Evolutionary conservation across 2,329 filamentous ascomycete species (phyloP).

Genomic region (Penicillium glabrum): DNA sequence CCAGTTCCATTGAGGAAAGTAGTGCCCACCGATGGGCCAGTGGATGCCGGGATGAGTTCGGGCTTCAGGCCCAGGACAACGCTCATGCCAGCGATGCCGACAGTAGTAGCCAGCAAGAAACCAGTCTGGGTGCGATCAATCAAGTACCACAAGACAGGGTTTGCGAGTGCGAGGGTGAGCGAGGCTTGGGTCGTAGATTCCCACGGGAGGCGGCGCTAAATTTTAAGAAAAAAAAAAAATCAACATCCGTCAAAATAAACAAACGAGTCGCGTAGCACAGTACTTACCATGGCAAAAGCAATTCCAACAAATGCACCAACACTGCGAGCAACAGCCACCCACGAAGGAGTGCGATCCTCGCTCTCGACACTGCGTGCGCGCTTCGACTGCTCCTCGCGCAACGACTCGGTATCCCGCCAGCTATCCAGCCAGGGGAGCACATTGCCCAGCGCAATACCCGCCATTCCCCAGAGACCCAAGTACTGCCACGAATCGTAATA

Average conservation of each 20-base stretch:
- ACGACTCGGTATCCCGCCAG: constrained; percentile 62
- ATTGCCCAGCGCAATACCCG: constrained; percentile 74
- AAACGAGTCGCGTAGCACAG: not conserved
- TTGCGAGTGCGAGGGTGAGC: constrained; percentile 81
- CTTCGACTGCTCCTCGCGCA: constrained; percentile 24
- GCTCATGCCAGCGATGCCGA: constrained; percentile 72
- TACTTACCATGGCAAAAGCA: constrained; percentile 77
- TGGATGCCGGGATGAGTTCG: constrained; percentile 71
- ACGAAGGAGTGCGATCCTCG: constrained; percentile 45
- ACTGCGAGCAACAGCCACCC: constrained; percentile 70
- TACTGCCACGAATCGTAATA: constrained; percentile 62
- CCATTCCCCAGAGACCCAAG: constrained; percentile 76
- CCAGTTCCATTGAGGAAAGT: constrained; percentile 30
- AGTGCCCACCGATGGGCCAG: constrained; percentile 40
- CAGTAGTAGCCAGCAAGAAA: constrained; percentile 72
- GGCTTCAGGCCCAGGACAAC: constrained; percentile 74
- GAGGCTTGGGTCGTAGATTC: constrained; percentile 92
- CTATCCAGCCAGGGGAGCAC: constrained; percentile 82
- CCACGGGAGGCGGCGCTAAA: constrained; percentile 84
- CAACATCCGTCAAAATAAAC: not conserved
- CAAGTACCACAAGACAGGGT: constrained; percentile 93
- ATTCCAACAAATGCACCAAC: constrained; percentile 72
- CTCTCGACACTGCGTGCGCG: constrained; percentile 29
- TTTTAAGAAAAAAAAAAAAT: constrained; percentile 17
- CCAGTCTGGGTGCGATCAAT: constrained; percentile 88